Conservation (phyloP, 2,329 filamentous ascomycete species). For the Ilyonectria robusta region DNA sequence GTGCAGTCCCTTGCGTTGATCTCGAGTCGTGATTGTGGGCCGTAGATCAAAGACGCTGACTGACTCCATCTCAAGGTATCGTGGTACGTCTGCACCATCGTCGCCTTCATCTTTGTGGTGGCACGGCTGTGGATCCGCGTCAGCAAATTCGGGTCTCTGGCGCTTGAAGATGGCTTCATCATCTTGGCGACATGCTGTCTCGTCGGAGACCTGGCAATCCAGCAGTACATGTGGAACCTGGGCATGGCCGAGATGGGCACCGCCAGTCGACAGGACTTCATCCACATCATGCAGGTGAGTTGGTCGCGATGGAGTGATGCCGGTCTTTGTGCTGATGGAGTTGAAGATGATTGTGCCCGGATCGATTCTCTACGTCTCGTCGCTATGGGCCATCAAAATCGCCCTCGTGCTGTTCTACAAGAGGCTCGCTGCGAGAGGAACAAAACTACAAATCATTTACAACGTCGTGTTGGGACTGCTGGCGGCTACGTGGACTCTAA, state of each 20-base stretch:
- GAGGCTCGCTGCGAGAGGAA: slow-evolving; percentile 53
- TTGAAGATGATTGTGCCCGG: slow-evolving; percentile 57
- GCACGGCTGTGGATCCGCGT: slow-evolving; percentile 40
- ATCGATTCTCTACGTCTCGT: slow-evolving; percentile 57
- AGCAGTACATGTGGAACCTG: slow-evolving; percentile 45
- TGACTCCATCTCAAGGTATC: slow-evolving; percentile 34
- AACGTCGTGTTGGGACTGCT: slow-evolving; percentile 53
- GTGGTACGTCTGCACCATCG: slow-evolving; percentile 43
- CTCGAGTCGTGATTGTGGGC: neutral
- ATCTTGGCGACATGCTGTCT: slow-evolving; percentile 37
- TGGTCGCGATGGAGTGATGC: fast-evolving
- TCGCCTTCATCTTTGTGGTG: slow-evolving; percentile 37
- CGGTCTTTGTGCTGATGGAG: neutral
- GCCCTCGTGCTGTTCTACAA: slow-evolving; percentile 60
- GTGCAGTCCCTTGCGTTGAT: slow-evolving; percentile 13
- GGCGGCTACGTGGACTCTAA: slow-evolving; percentile 48
- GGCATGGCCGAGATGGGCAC: slow-evolving; percentile 46
- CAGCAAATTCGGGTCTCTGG: slow-evolving; percentile 34
- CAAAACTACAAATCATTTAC: slow-evolving; percentile 54
- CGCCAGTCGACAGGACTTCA: slow-evolving; percentile 41
- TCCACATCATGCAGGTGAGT: slow-evolving; percentile 45
- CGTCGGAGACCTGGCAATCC: slow-evolving; percentile 41
- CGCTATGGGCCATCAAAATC: slow-evolving; percentile 58
- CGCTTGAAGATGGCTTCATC: slow-evolving; percentile 39
- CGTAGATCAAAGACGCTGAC: neutral